Evolutionary conservation across 2,329 filamentous ascomycete genomes (phyloP).

Genomic region (Aureobasidium sp.): DNA sequence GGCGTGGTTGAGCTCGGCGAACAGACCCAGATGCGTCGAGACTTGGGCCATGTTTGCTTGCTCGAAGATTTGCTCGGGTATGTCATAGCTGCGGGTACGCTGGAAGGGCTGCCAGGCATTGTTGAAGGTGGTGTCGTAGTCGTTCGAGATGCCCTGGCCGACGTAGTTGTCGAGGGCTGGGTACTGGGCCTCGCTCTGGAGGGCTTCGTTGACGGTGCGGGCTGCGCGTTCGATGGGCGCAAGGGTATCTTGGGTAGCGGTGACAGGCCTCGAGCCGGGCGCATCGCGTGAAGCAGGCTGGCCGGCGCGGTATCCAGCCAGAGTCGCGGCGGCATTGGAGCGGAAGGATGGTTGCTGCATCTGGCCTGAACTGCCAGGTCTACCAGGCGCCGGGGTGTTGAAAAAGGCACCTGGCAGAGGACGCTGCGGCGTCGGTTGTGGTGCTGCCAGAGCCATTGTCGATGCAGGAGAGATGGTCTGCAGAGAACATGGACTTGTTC

Average conservation of each 20-base stretch:
- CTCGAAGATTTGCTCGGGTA: conserved; percentile 85
- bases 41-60: conserved; percentile 85
- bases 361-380: conserved; percentile 17
- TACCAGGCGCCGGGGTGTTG: conserved; percentile 57
- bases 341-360: conserved; percentile 23
- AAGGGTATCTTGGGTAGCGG: neutral
- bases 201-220: conserved; percentile 69
- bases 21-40: conserved; percentile 88
- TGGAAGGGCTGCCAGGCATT: conserved; percentile 83
- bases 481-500: neutral
- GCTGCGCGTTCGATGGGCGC: conserved; percentile 69
- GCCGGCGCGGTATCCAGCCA: conserved; percentile 19
- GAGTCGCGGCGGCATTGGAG: conserved; percentile 23
- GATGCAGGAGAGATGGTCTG: neutral
- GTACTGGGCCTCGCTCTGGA: conserved; percentile 69
- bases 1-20: conserved; percentile 88
- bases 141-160: conserved; percentile 74
- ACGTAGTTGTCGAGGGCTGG: conserved; percentile 87
- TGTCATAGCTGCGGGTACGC: conserved; percentile 74
- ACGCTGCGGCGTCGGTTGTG: conserved; percentile 56
- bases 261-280: neutral
- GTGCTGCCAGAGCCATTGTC: conserved; percentile 45
- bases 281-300: conserved; percentile 17
- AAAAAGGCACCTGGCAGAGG: conserved; percentile 68
- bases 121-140: conserved; percentile 69